Evolutionary conservation across 2,329 filamentous ascomycete species (phyloP), one percentile per base, ranked within the genome.

Genomic region (Clonostachys rhizophaga): DNA sequence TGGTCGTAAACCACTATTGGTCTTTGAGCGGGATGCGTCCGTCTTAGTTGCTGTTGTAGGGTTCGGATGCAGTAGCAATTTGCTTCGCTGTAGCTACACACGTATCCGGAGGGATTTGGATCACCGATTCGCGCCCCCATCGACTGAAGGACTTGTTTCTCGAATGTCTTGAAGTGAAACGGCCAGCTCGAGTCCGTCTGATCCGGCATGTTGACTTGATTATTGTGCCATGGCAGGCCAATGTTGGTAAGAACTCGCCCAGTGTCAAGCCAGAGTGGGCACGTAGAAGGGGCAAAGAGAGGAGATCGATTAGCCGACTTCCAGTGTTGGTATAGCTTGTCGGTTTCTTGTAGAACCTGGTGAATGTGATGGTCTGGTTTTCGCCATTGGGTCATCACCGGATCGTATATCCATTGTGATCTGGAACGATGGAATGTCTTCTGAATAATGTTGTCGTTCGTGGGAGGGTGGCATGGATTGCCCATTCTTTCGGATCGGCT

Each of bases 51-150:
- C 6, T 36, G 43, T 20, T 44, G 43, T 17, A 44, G 17, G n/a
- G 43, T 34, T 16, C 43, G 43, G 14, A 44, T 36, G 43, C 43
- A 44, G 33, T 44, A 44, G 17, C 43, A 44, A 20, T 44, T 44
- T 2, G 43, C 43, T 17, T 44, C 43, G 43, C n/a, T 36, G 18
- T n/a, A 20, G 18, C 12, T 20, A n/a, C 43, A n/a, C 3, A 30
- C 24, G 10, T 30, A 30, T 10, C 24, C 24, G 9, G 24, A 30
- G 24, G 24, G 24, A 30, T 30, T 30, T 30, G 24, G 24, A 4
- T 30, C 24, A 30, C 24, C 24, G 24, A 30, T 10, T 2, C 24
- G 24, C 24, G 24, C 24, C 24, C 24, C 24, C 24, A 30, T 30
- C 9, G 24, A 30, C 24, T 30, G 24, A 30, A 30, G 24, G 24